A percentile compares a stretch with the other conserved stretches of the same genome.
Conservation (phyloP, 2,329 filamentous ascomycete species). For the Akanthomyces dipterigenus region DNA sequence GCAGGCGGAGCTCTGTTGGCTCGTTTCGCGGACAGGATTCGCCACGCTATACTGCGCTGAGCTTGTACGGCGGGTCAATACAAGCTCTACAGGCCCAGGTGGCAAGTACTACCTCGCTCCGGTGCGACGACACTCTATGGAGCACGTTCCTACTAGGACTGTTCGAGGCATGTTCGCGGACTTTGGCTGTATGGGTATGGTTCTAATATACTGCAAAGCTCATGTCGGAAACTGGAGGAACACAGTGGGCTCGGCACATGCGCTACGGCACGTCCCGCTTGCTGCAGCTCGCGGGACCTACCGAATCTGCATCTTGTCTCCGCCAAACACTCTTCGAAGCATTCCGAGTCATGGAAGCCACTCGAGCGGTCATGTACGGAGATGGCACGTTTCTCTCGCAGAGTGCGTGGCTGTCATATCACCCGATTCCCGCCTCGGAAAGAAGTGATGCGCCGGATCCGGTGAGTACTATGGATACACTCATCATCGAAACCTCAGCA, state of each 20-base stretch:
- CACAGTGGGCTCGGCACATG: slow-evolving; percentile 23
- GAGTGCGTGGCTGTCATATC: not conserved
- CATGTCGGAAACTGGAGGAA: slow-evolving; percentile 19
- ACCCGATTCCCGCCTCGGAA: not conserved
- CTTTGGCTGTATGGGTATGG: rapidly evolving
- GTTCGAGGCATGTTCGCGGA: not conserved
- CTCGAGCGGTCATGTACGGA: slow-evolving; percentile 20
- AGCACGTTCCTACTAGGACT: not conserved
- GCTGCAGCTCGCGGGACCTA: slow-evolving; percentile 12
- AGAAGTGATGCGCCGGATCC: rapidly evolving
- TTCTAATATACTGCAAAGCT: slow-evolving; percentile 15
- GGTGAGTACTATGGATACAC: not conserved
- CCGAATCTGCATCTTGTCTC: not conserved
- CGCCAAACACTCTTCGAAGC: slow-evolving; percentile 16
- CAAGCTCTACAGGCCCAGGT: slow-evolving; percentile 13
- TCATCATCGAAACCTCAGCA: slow-evolving; percentile 15
- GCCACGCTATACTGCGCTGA: slow-evolving; percentile 13
- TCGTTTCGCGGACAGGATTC: not conserved
- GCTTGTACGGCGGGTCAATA: slow-evolving; percentile 18
- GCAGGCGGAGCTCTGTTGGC: slow-evolving; percentile 12
- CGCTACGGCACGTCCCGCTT: slow-evolving; percentile 20
- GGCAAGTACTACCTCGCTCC: not conserved
- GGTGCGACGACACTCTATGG: not conserved
- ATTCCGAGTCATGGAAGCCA: slow-evolving; percentile 19
- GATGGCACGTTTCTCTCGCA: slow-evolving; percentile 17